A percentile compares a stretch with the other conserved stretches of the same genome.
phyloP scores from a whole-genome alignment of 2,329 filamentous ascomycete species.

The Penicillium sclerotiorum region DNA sequence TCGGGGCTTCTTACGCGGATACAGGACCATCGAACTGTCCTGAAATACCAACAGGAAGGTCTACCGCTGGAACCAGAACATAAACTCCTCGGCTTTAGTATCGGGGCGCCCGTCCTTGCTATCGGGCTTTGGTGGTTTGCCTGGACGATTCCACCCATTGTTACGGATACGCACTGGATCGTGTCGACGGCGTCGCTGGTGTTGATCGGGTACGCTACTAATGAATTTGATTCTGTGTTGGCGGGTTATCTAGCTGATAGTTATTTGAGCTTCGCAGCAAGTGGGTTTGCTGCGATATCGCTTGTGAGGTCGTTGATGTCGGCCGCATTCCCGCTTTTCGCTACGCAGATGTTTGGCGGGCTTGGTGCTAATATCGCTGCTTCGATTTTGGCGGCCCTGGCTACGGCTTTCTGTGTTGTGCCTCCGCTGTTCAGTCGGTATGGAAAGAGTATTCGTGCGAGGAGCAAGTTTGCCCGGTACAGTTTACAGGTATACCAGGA shows the following conservation, averaged over 20 bases:
- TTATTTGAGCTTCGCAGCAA: slow-evolving; percentile 48
- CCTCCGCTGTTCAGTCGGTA: slow-evolving; percentile 10
- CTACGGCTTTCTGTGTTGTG: slow-evolving; percentile 6
- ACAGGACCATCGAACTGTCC: slow-evolving; percentile 39
- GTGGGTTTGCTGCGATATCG: slow-evolving; percentile 45
- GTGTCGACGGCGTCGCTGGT: slow-evolving; percentile 44
- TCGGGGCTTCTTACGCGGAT: slow-evolving; percentile 46
- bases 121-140: slow-evolving; percentile 51
- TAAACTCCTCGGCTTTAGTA: slow-evolving; percentile 17
- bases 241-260: slow-evolving; percentile 48
- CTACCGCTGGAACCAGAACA: slow-evolving; percentile 18
- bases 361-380: slow-evolving; percentile 29
- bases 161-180: slow-evolving; percentile 41
- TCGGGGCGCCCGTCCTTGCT: slow-evolving; percentile 27
- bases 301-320: slow-evolving; percentile 40
- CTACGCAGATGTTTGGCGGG: slow-evolving; percentile 39
- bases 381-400: slow-evolving; percentile 1
- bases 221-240: slow-evolving; percentile 48
- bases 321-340: slow-evolving; percentile 44
- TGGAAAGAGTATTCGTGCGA: slow-evolving; percentile 21
- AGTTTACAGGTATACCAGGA: slow-evolving; percentile 31
- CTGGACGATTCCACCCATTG: slow-evolving; percentile 49
- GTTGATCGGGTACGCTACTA: slow-evolving; percentile 49
- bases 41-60: neutral
- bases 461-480: slow-evolving; percentile 40